These are phyloP conservation scores for Pyrenophora seminiperda DNA, from an alignment of 2,329 filamentous ascomycete species.

Conservation along the genomic window DNA sequence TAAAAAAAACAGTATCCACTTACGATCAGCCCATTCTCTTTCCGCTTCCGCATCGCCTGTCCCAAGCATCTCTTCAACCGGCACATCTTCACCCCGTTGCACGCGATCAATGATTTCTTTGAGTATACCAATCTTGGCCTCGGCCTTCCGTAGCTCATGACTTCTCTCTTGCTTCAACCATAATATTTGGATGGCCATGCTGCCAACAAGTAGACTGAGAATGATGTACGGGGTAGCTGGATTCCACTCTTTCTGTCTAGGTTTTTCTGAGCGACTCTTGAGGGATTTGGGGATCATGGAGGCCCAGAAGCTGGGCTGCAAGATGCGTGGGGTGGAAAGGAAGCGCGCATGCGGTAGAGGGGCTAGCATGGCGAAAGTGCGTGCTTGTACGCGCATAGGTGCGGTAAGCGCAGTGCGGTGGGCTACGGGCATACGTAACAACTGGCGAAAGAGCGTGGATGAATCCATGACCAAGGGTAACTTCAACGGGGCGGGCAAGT, in stretches of 20 bases:
- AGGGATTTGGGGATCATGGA: constrained; percentile 46
- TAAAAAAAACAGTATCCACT: constrained; percentile 38
- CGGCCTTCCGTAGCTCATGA: constrained; percentile 74
- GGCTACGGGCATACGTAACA: constrained; percentile 34
- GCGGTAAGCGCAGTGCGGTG: constrained; percentile 26
- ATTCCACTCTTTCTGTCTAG: constrained; percentile 50
- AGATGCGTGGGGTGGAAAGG: constrained; percentile 43
- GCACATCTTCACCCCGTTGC: constrained; percentile 50
- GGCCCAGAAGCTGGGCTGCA: constrained; percentile 46
- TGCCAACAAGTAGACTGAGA: constrained; percentile 79
- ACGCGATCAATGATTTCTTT: constrained; percentile 68
- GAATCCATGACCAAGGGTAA: constrained; percentile 32
- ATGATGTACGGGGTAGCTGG: constrained; percentile 71
- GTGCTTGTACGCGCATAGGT: constrained; percentile 26
- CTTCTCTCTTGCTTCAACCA: constrained; percentile 75
- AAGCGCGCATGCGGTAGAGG: constrained; percentile 23
- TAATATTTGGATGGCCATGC: constrained; percentile 93
- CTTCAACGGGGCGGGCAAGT: not conserved
- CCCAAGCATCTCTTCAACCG: constrained; percentile 82
- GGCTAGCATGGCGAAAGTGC: constrained; percentile 30
- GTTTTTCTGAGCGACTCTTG: constrained; percentile 13
- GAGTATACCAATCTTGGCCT: constrained; percentile 76
- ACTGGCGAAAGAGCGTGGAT: constrained; percentile 28
- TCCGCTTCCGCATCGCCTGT: constrained; percentile 77
- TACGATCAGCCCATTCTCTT: constrained; percentile 85